A percentile compares a stretch with the other conserved stretches of the same genome.
phyloP scores from a whole-genome alignment of 2,329 filamentous ascomycete species.

The Pseudogymnoascus sp. region DNA sequence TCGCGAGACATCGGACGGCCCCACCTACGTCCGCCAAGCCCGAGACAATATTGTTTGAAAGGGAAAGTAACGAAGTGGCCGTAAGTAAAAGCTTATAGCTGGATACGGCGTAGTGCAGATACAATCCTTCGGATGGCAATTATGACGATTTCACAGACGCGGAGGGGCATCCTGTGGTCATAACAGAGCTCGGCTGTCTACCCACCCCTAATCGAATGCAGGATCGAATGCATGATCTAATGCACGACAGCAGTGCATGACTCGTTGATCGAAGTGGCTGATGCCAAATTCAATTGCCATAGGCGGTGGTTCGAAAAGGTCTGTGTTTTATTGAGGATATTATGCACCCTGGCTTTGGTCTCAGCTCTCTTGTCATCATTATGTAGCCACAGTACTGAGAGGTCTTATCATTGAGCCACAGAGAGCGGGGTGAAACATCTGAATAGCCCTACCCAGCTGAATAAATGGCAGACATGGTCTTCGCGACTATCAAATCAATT shows the following conservation, averaged over 20 bases:
- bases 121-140: background rate
- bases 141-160: background rate
- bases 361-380: background rate
- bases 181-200: background rate
- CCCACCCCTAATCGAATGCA: background rate
- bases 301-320: background rate
- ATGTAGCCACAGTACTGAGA: background rate
- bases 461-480: background rate
- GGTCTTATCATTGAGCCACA: background rate
- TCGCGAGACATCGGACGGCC: background rate
- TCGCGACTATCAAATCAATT: background rate
- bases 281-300: background rate
- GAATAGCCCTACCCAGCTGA: slow-evolving; percentile 2
- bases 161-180: background rate
- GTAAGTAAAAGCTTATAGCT: background rate
- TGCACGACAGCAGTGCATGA: background rate
- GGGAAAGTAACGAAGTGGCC: background rate
- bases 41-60: background rate
- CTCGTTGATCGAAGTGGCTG: background rate
- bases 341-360: background rate
- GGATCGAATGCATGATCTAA: background rate
- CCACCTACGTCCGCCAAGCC: background rate
- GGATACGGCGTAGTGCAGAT: background rate
- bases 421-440: background rate
- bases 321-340: background rate